Base-by-base conservation (phyloP, 2,329 filamentous ascomycete genomes). In the Paecilomyces formosus region DNA sequence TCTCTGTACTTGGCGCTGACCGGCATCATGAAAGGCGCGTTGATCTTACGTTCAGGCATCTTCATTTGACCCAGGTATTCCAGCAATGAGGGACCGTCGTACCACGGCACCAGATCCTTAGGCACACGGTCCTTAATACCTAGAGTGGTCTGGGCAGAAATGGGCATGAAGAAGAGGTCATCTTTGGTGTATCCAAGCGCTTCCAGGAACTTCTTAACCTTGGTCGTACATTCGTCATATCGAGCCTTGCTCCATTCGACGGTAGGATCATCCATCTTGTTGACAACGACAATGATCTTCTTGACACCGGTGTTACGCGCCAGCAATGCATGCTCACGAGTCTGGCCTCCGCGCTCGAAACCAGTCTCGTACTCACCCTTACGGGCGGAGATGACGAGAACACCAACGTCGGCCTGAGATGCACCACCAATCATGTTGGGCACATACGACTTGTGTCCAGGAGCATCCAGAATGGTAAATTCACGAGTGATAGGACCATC, bases 341-440 rank as follows among this genome's bases (percentile, higher is more conserved):
- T 99, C 76, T 99, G 94, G 39, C 94, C 93, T 63, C 94, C 94
- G 80, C 88, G 89, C 69, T 99, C 94, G 74, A 99, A 99, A 55
- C 94, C 94, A 33, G 94, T 97, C 78, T 99, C 94, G 76, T 97
- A 99, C 78, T 99, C 94, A 71, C 94, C 94, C 82, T 97, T 97
- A 70, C 94, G 88, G 50, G 94, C 92, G 55, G 90, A 95, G 70
- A 97, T 97, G 72, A 99, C 94, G 53, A 99, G 83, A 67, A 97
- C 90, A 73, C 94, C 94, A 31, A 99, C 87, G 75, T 96, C 92
- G 54, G 92, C 92, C 77, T 96, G 92, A 12, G 91, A 92, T 31
- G 92, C 92, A 73, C 92, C 92, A 66, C 93, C 92, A 71, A 99
- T 96, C 94, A 99, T 99, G 82, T 88, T 94, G 54, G 94, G 93